Evolutionary conservation across 2,329 filamentous ascomycete species (phyloP).

Genomic region (Eurotiales sp.): DNA sequence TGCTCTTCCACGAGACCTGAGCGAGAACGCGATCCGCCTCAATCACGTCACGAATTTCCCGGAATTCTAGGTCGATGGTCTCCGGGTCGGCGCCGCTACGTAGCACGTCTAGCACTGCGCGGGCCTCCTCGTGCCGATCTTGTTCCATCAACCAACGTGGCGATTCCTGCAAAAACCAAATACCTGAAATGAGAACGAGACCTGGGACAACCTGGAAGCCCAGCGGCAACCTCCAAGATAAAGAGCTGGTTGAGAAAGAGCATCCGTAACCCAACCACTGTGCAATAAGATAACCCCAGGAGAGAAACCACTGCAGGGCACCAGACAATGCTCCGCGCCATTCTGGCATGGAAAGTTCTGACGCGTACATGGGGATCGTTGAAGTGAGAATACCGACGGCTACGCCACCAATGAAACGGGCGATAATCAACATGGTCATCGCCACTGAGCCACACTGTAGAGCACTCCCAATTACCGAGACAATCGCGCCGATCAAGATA

Average conservation of each 20-base stretch:
- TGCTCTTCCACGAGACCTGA: conserved; percentile 37
- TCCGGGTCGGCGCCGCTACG: conserved; percentile 27
- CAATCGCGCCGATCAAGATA: conserved; percentile 32
- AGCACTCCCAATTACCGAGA: conserved; percentile 31
- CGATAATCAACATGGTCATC: conserved; percentile 47
- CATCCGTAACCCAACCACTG: conserved; percentile 5
- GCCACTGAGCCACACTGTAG: conserved; percentile 35
- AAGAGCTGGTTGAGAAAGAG: not conserved
- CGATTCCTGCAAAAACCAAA: conserved; percentile 33
- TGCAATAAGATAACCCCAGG: conserved; percentile 41
- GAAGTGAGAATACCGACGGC: conserved; percentile 49
- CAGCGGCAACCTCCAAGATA: conserved; percentile 29
- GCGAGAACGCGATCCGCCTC: conserved; percentile 32
- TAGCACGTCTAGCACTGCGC: conserved; percentile 28
- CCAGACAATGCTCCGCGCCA: conserved; percentile 40
- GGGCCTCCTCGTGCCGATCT: conserved; percentile 32
- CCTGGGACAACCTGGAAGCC: conserved; percentile 39
- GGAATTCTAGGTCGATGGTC: conserved; percentile 39
- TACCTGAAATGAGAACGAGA: conserved; percentile 32
- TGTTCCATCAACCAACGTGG: conserved; percentile 38
- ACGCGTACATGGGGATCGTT: conserved; percentile 46
- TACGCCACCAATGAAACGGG: conserved; percentile 48
- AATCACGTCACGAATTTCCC: conserved; percentile 40
- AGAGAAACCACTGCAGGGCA: conserved; percentile 46
- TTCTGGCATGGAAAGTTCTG: conserved; percentile 37